Evolutionary conservation across 345 rosid species (phyloP).

Genomic region (Murraya koenigii): DNA sequence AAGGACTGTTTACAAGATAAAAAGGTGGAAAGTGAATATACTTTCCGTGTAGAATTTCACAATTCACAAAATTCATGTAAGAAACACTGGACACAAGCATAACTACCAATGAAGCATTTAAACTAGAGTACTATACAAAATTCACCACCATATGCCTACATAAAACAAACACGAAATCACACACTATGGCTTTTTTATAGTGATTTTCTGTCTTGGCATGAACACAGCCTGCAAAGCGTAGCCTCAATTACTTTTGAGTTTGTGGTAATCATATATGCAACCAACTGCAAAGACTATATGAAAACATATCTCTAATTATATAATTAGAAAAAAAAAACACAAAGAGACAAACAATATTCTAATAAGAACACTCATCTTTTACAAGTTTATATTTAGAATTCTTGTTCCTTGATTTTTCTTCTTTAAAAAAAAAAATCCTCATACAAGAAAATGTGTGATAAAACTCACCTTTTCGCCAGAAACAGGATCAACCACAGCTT

Average conservation of each 20-base stretch:
- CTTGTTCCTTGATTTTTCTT: not conserved
- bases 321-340: not conserved
- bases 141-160: not conserved
- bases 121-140: not conserved
- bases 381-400: not conserved
- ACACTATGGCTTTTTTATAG: not conserved
- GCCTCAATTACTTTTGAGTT: not conserved
- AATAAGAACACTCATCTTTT: not conserved
- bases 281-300: not conserved
- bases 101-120: not conserved
- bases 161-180: not conserved
- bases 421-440: not conserved
- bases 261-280: not conserved
- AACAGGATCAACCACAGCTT: slow-evolving; percentile 77
- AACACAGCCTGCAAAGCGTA: not conserved
- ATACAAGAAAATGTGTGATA: not conserved
- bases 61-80: not conserved
- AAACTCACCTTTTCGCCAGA: slow-evolving; percentile 83
- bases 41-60: not conserved
- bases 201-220: not conserved
- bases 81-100: not conserved
- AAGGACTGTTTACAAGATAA: too few relatives aligned
- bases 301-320: not conserved
- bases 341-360: not conserved
- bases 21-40: not conserved